Base-by-base conservation (phyloP, 169 alveolate species). In the Plasmodium vivax region DNA sequence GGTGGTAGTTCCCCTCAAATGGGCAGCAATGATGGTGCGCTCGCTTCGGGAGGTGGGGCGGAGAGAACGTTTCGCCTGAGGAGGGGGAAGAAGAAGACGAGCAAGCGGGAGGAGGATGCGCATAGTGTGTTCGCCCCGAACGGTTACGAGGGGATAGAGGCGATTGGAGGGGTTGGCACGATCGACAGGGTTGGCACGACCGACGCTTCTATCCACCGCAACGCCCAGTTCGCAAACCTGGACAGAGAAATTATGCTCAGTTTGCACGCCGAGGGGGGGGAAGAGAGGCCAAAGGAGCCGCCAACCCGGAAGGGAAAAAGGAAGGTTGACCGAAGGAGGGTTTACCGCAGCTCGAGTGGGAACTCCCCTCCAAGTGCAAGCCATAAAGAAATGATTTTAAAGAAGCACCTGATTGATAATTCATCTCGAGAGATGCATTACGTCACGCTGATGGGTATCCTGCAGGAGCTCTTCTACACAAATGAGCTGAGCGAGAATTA, bases 401-500 rank as follows among this genome's bases (percentile, higher is more conserved):
- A 45, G 68, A 72, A 77, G 30, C 45, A 56, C 56, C 32, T 87
- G 38, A 32, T 75, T 56, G 34, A 87, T 51, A 54, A 87, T n/a
- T 16, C 71, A 56, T 36, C 51, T 45, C 16, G 68, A 7, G 82
- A 87, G n/a, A 87, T 87, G 93, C 80, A 77, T 58, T 87, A 87
- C 45, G 12, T 75, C 2, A 87, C 82, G n/a, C 19, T 87, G 5
- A 51, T 79, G 32, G 27, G 27, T 41, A 12, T 87, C 14, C 73
- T 87, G 34, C 79, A 47, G 71, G 82, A 87, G 0, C n/a, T 75
- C n/a, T 75, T 75, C 62, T 87, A 87, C 72, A 14, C 38, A 77
- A 87, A 45, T 56, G 82, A 77, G 6, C 32, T 87, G 19, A 77
- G 77, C 27, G 93, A 75, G 6, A 87, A 58, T 12, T 87, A 87